Conservation (phyloP, 345 rosid genomes). For the Sisymbrium irio region DNA sequence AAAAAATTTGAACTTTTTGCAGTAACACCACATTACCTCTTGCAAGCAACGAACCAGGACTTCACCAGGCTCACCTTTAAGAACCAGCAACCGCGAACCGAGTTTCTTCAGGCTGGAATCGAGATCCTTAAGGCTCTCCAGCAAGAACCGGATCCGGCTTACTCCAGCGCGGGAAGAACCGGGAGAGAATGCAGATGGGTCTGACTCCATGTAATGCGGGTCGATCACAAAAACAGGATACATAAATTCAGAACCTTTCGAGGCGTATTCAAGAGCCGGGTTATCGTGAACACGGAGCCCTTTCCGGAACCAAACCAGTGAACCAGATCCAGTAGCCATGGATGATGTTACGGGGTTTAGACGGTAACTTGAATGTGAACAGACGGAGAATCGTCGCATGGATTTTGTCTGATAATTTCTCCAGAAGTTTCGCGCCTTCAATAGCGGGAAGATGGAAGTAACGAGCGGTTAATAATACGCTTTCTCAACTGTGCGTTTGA, state of each 20-base stretch:
- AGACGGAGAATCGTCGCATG: conserved; percentile 18
- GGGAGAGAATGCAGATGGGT: conserved; percentile 60
- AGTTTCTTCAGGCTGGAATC: conserved; percentile 58
- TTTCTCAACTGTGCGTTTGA: not conserved
- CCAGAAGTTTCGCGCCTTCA: conserved; percentile 18
- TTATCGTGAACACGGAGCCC: conserved; percentile 94
- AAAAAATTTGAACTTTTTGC: not conserved
- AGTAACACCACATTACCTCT: conserved; percentile 39
- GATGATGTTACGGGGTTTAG: conserved; percentile 24
- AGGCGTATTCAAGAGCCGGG: conserved; percentile 76
- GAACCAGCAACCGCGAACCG: conserved; percentile 57
- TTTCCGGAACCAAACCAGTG: conserved; percentile 93
- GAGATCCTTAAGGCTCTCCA: conserved; percentile 75
- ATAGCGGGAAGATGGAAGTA: not conserved
- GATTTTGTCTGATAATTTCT: not conserved
- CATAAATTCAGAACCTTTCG: conserved; percentile 42
- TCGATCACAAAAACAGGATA: conserved; percentile 88
- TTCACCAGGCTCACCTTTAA: conserved; percentile 65
- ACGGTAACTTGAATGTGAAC: conserved; percentile 1
- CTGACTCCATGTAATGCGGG: conserved; percentile 84
- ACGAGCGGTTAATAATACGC: conserved; percentile 16
- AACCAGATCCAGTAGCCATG: conserved; percentile 50
- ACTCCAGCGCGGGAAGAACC: conserved; percentile 71
- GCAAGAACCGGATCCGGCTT: conserved; percentile 77
- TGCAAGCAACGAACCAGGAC: conserved; percentile 70